phyloP scores from a whole-genome alignment of 345 rosid species.

The Linum trigynum region DNA sequence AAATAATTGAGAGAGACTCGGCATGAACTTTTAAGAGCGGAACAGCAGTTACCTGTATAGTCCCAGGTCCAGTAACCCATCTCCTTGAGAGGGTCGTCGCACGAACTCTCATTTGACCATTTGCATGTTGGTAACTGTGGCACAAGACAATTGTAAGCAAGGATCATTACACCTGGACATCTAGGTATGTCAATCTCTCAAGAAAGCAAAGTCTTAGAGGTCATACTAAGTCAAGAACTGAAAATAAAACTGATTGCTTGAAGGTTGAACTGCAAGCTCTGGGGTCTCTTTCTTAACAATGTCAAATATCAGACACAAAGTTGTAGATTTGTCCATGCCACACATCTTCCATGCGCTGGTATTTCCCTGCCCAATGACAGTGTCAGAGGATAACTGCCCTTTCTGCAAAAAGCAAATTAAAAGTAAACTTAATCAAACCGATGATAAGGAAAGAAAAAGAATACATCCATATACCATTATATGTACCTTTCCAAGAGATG shows the following conservation, averaged over 20 bases:
- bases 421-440: slow-evolving; percentile 10
- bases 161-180: slow-evolving; percentile 9
- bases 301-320: slow-evolving; percentile 78
- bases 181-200: not conserved
- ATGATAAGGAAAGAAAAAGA: slow-evolving; percentile 9
- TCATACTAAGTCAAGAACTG: slow-evolving; percentile 86
- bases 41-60: slow-evolving; percentile 46
- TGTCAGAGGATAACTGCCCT: slow-evolving; percentile 82
- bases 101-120: slow-evolving; percentile 86
- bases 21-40: slow-evolving; percentile 6
- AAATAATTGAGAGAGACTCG: not conserved
- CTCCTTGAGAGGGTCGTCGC: slow-evolving; percentile 89
- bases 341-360: slow-evolving; percentile 99
- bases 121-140: slow-evolving; percentile 72
- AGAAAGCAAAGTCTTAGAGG: slow-evolving; percentile 11
- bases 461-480: slow-evolving; percentile 1
- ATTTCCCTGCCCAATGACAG: slow-evolving; percentile 67
- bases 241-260: slow-evolving; percentile 80
- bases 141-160: slow-evolving; percentile 20
- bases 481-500: slow-evolving; percentile 86
- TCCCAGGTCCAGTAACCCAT: slow-evolving; percentile 88
- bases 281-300: slow-evolving; percentile 62
- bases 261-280: slow-evolving; percentile 49
- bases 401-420: slow-evolving; percentile 47
- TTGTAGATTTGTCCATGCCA: slow-evolving; percentile 81